Evolutionary conservation across 352 stramenopile genomes (phyloP), one percentile per base, ranked within the genome.

Genomic region (Phytophthora rubi): DNA sequence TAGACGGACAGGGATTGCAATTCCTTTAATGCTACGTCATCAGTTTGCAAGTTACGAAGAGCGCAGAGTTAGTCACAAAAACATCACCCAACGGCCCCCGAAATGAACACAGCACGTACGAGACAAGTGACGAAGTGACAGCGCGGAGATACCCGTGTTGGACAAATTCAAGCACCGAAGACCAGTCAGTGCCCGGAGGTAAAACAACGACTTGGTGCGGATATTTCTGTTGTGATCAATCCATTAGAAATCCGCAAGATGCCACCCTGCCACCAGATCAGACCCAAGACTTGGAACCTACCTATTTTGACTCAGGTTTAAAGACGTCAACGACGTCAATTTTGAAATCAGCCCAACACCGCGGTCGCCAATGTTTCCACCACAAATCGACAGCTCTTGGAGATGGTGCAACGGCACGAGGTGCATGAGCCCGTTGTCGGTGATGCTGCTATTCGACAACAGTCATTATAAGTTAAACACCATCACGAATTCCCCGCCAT

Each of bases 271-370:
- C 32, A 10, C 32, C 32, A 35, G 9, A 35, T 35, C 23, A 26
- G 23, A 26, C 32, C 32, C 32, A 35, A 44, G 39, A 59, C 4
- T 16, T 4, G 52, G 6, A 7, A 18, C 62, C 0, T 56, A 86
- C 87, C 82, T 85, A 78, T 95, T 95, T 62, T 95, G 87, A 70
- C 85, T 92, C 65, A 95, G 51, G 59, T 95, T 95, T 48, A 95
- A 73, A n/a, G 81, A 87, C 54, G 73, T 85, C 54, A 95, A 72
- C 16, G 79, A 86, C 47, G 79, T 90, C 57, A 95, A 73, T 26
- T 90, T 90, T n/a, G 81, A 90, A 52, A 95, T 86, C 15, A 90
- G 53, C 49, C 90, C 83, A 12, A 93, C 85, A 26, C 87, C 87
- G 23, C 82, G 80, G 33, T 93, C 84, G 6, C 77, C 87, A 49